These are phyloP conservation scores for Gnetum montanum DNA, from an alignment of 75 land plant species.

Conservation along the genomic window DNA sequence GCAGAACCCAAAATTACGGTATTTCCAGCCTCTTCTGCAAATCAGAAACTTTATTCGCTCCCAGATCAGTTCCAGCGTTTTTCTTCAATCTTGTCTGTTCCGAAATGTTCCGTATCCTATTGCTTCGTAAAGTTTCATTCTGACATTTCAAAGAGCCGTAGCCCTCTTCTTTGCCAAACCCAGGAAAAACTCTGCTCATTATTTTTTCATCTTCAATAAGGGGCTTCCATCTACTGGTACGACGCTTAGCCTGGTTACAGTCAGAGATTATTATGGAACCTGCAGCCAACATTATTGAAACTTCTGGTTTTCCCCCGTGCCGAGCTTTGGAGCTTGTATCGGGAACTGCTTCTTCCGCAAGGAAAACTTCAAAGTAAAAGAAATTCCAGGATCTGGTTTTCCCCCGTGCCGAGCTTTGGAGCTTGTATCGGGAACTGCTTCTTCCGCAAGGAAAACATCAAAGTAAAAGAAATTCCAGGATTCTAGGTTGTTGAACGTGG, in stretches of 20 bases:
- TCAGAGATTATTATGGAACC: conserved; percentile 27
- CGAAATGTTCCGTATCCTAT: background rate
- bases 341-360: too few relatives aligned
- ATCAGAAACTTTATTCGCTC: conserved; percentile 14
- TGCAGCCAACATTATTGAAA: too few relatives aligned
- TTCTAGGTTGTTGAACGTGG: too few relatives aligned
- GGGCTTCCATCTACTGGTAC: conserved; percentile 92
- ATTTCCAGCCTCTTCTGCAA: conserved; percentile 55
- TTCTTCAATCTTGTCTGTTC: conserved; percentile 33
- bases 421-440: too few relatives aligned
- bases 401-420: too few relatives aligned
- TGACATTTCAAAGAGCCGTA: conserved; percentile 17
- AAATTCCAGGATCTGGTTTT: too few relatives aligned
- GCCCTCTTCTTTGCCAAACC: conserved; percentile 24
- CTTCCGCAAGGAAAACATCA: too few relatives aligned
- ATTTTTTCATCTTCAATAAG: conserved; percentile 44
- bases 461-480: too few relatives aligned
- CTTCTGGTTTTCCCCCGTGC: too few relatives aligned
- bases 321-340: too few relatives aligned
- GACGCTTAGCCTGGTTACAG: conserved; percentile 52
- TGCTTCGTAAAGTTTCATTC: background rate
- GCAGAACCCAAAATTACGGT: conserved; percentile 66
- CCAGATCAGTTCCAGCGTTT: conserved; percentile 33
- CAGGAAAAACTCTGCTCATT: conserved; percentile 10
- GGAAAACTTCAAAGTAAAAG: too few relatives aligned